Conservation (phyloP, 371 early-diverging fungal species). For the Capillidium heterosporum region DNA sequence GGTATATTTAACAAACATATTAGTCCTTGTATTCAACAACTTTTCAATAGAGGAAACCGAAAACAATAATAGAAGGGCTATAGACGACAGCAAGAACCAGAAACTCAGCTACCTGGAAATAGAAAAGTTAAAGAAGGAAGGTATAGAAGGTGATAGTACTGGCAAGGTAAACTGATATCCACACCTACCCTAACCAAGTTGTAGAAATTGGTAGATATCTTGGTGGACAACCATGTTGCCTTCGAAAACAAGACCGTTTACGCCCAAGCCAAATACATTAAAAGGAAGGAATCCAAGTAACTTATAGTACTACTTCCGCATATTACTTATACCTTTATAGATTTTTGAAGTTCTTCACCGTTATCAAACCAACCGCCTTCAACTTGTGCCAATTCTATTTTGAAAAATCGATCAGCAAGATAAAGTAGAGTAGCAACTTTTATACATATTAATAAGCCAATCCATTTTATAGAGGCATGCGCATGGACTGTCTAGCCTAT, state of each 20-base stretch:
- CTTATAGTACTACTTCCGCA: neutral
- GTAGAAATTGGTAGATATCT: conserved; percentile 51
- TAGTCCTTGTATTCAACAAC: neutral
- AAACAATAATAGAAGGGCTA: conserved; percentile 68
- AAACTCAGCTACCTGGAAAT: conserved; percentile 71
- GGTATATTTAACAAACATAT: conserved; percentile 13
- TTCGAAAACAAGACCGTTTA: conserved; percentile 88
- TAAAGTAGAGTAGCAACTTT: conserved; percentile 42
- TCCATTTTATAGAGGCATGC: conserved; percentile 36
- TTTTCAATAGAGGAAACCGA: conserved; percentile 36
- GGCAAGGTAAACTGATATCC: conserved; percentile 18
- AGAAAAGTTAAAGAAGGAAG: conserved; percentile 53
- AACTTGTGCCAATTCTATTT: conserved; percentile 58
- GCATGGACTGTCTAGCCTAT: conserved; percentile 85
- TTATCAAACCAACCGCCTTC: conserved; percentile 54
- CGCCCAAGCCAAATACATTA: conserved; percentile 89
- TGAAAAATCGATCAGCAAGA: conserved; percentile 35
- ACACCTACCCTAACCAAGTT: neutral
- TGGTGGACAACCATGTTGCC: conserved; percentile 62
- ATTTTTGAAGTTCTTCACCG: conserved; percentile 70
- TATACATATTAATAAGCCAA: neutral
- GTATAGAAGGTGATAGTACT: conserved; percentile 42
- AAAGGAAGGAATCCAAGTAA: conserved; percentile 80
- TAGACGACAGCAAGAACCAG: conserved; percentile 54
- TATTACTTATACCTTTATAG: conserved; percentile 13